Base-by-base conservation (phyloP, 805 yeast genomes). In the Sugiyamaella lignohabitans region DNA sequence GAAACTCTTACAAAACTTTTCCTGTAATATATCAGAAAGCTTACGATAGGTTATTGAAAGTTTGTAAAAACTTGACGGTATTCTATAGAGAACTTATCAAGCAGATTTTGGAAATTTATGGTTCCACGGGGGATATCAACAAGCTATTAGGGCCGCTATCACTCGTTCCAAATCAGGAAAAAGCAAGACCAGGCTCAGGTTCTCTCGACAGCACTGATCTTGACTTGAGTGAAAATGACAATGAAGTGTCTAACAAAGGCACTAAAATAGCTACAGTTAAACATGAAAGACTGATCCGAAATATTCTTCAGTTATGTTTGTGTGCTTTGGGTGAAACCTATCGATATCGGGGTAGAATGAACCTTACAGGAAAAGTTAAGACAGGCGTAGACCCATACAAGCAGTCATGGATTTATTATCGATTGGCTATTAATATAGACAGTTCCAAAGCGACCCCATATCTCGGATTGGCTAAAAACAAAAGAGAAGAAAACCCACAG, bases 11-110 rank as follows among this genome's bases (percentile, higher is more conserved):
- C 5, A 4, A 5, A 14, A 4, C 17, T 6, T 27, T 23, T 10
- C 41, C 46, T 8, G 49, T 46, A 10, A 41, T 22, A 16, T 46
- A 30, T 23, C 22, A 39, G 11, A 46, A 46, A 23, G 21, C 35
- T n/a, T 42, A 40, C 32, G 46, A 24, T 14, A 43, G 49, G 21
- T 23, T 46, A 22, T 6, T 24, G 3, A 41, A 35, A 19, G 23
- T 41, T 2, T 46, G 49, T 35, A 32, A 41, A 22, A 18, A 11
- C 20, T 17, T 41, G 16, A 5, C 42, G 18, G 37, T 21, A 10
- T 45, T 16, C 22, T 43, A 46, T 21, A 23, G 38, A 8, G 38
- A 22, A 24, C 11, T 35, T 5, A 14, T 35, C 10, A 22, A 22
- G 14, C 24, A 19, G 30, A 21, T 35, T 16, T 10, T 35, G 6